phyloP scores from a whole-genome alignment of 768 basidiomycete species.

The Amanita subjunquillea region DNA sequence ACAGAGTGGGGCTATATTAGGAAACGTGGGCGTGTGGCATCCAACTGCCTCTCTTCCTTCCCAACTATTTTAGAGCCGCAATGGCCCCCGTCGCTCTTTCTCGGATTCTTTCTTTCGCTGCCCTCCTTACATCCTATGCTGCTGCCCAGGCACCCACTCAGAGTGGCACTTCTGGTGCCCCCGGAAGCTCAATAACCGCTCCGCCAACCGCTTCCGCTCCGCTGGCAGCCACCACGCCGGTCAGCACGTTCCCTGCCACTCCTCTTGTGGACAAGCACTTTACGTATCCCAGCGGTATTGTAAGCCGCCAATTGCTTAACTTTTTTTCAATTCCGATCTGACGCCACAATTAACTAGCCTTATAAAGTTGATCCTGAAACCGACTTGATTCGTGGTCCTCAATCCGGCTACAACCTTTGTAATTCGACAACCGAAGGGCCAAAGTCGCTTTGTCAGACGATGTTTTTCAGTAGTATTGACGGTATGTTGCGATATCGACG shows the following conservation, averaged over 20 bases:
- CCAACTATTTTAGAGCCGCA: not conserved
- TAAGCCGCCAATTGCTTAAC: slow-evolving; percentile 13
- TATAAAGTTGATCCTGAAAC: no score
- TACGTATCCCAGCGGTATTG: slow-evolving; percentile 32
- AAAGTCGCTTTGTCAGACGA: slow-evolving; percentile 51
- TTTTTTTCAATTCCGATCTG: no score
- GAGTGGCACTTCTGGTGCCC: not conserved
- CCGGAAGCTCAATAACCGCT: not conserved
- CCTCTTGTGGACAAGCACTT: slow-evolving; percentile 38
- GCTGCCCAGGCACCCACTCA: slow-evolving; percentile 13
- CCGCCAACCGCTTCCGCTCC: not conserved
- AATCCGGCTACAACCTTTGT: slow-evolving; percentile 58
- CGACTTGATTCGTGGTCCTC: slow-evolving; percentile 21
- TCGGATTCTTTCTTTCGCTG: slow-evolving; percentile 20
- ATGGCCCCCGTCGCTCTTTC: slow-evolving; percentile 40
- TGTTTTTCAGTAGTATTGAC: slow-evolving; percentile 43
- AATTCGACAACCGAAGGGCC: slow-evolving; percentile 58
- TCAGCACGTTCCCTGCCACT: slow-evolving; percentile 29
- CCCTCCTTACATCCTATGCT: slow-evolving; percentile 15
- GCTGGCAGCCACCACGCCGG: not conserved
- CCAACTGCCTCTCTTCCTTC: not conserved
- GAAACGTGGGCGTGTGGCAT: not conserved
- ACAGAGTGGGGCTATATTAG: not conserved
- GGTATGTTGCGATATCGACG: slow-evolving; percentile 23
- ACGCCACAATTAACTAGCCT: no score